phyloP scores from a whole-genome alignment of 2,329 filamentous ascomycete genomes.

The Phaeosphaeria sp. region DNA sequence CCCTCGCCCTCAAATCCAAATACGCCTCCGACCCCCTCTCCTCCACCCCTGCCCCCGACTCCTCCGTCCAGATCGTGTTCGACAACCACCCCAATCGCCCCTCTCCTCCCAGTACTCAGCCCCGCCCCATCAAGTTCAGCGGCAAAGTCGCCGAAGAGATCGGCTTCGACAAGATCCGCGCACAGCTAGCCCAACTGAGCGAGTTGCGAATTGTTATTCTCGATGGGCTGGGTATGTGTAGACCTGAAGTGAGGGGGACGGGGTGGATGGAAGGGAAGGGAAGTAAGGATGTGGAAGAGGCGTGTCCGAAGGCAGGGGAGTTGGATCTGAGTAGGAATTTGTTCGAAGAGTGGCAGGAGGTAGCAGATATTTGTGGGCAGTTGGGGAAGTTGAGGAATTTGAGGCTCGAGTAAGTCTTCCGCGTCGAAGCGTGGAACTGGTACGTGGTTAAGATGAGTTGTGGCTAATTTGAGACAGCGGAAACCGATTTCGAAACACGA shows the following conservation, averaged over 20 bases:
- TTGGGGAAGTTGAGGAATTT: constrained; percentile 71
- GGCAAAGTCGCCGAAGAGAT: constrained; percentile 90
- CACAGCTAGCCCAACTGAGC: constrained; percentile 76
- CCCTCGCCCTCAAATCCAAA: constrained; percentile 81
- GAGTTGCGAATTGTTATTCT: constrained; percentile 83
- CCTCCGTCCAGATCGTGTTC: constrained; percentile 39
- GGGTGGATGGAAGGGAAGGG: constrained; percentile 32
- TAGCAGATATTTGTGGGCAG: constrained; percentile 74
- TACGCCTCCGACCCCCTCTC: constrained; percentile 66
- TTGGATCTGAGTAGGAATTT: constrained; percentile 87
- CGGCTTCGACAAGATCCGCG: constrained; percentile 90
- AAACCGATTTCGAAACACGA: constrained; percentile 67
- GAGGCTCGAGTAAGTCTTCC: constrained; percentile 70
- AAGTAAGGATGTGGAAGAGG: constrained; percentile 59
- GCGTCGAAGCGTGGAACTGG: too few relatives aligned
- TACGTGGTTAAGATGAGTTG: too few relatives aligned
- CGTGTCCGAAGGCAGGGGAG: constrained; percentile 69
- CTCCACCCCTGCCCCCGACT: constrained; percentile 41
- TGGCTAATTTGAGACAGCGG: constrained; percentile 60
- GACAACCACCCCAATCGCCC: constrained; percentile 27
- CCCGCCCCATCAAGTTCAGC: constrained; percentile 69
- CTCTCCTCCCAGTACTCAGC: constrained; percentile 43
- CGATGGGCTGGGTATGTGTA: constrained; percentile 72
- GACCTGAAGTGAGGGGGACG: constrained; percentile 33
- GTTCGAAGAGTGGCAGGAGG: constrained; percentile 70